Evolutionary conservation across 164 flowering plant genomes (phyloP), one percentile per base, ranked within the genome.

Genomic region (Magnolia sinica): DNA sequence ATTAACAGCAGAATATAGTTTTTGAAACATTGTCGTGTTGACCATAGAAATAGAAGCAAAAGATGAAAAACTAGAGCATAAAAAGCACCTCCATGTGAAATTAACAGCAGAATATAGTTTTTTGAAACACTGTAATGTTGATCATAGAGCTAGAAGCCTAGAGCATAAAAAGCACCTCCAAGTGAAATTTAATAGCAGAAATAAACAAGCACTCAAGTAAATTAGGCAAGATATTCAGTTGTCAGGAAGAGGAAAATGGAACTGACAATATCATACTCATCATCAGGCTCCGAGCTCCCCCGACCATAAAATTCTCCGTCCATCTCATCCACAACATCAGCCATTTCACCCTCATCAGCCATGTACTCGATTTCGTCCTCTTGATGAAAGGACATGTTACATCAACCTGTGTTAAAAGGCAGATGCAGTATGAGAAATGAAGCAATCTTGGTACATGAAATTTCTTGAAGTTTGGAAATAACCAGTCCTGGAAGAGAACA

Each of bases 211-310:
- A 14, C 24, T 8, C 22, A 10, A 55, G 37, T 51, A 72, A 16
- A 14, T 22, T 16, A 69, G 19, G 27, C 14, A 7, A 31, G 3
- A 20, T 20, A 71, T 29, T n/a, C 16, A 49, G 5, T 23, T 4
- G 45, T 5, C 8, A 20, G 3, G 11, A 61, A 68, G 68, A 74
- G 52, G n/a, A 20, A 19, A 65, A 68, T 22, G 24, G 20, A 64
- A 77, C 80, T 55, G 52, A 85, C 92, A 87, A 83, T 73, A 55
- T 85, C 86, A 83, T 87, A 84, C 49, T 85, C 90, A 81, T 87
- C 87, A 68, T 64, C 76, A 14, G 66, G 52, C 58, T 51, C 82
- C 19, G 52, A 59, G 29, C 50, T 83, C 71, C 59, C 84, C 71
- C 76, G 70, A 23, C 23, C 81, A 61, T 81, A 16, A 67, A 71